These are phyloP conservation scores for Backusella liffmaniae DNA, from an alignment of 192 early-diverging fungal genomes.

Conservation along the genomic window DNA sequence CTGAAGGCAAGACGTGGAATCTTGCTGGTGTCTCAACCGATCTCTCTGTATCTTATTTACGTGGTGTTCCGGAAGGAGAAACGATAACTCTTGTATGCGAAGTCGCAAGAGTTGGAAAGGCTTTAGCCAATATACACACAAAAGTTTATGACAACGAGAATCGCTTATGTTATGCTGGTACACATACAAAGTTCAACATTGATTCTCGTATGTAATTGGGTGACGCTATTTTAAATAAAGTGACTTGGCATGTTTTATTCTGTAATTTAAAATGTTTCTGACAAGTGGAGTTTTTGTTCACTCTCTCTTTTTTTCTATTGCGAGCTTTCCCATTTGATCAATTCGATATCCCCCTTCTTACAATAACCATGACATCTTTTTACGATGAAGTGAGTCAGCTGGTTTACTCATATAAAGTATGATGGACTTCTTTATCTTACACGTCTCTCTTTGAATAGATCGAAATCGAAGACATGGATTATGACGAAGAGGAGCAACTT, in stretches of 20 bases:
- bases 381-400: constrained; percentile 43
- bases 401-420: background rate
- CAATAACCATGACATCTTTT: constrained; percentile 39
- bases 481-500: constrained; percentile 74
- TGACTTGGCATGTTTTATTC: background rate
- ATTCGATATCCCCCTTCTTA: background rate
- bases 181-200: constrained; percentile 33
- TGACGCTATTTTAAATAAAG: background rate
- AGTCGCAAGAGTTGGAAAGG: constrained; percentile 17
- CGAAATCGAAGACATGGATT: constrained; percentile 85
- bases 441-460: constrained; percentile 3
- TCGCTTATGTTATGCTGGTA: constrained; percentile 24
- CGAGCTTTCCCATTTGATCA: constrained; percentile 3
- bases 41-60: constrained; percentile 21
- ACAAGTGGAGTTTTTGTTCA: background rate
- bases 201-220: constrained; percentile 16
- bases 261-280: constrained; percentile 1
- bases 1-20: constrained; percentile 19
- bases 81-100: constrained; percentile 20
- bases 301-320: background rate
- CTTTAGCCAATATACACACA: constrained; percentile 27
- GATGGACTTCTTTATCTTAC: background rate
- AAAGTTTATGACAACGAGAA: constrained; percentile 19
- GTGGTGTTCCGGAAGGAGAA: constrained; percentile 14
- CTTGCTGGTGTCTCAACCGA: constrained; percentile 31